Evolutionary conservation across 2,329 filamentous ascomycete genomes (phyloP).

Genomic region (Phaeophleospora eucalypticola): DNA sequence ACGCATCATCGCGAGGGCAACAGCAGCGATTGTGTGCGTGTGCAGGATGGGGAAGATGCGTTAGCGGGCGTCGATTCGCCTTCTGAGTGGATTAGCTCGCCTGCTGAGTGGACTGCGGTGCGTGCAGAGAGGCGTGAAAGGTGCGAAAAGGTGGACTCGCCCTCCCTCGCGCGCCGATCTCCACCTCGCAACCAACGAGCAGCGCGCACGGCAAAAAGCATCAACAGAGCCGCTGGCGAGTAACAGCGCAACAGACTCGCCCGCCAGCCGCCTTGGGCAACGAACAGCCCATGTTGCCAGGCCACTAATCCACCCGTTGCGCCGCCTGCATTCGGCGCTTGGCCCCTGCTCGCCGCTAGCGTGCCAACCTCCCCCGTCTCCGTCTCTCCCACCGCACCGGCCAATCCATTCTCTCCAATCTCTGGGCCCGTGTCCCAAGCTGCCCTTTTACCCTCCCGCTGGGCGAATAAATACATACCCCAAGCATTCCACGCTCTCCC

Average conservation of each 20-base stretch:
- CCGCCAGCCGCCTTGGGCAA: neutral
- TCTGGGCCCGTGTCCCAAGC: neutral
- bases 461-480: constrained; percentile 19
- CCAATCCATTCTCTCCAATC: neutral
- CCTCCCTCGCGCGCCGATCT: neutral
- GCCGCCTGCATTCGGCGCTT: neutral
- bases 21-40: too few species aligned
- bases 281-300: constrained; percentile 1
- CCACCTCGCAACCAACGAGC: constrained; percentile 3
- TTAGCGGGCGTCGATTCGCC: too few species aligned
- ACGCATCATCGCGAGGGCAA: neutral
- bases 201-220: too few species aligned
- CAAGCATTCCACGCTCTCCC: constrained; percentile 18
- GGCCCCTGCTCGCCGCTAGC: constrained; percentile 2
- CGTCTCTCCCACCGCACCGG: too few species aligned
- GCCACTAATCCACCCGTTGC: constrained; percentile 2
- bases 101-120: too few species aligned
- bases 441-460: neutral
- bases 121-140: neutral
- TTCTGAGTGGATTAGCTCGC: too few species aligned
- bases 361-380: constrained; percentile 3
- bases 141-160: neutral
- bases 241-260: too few species aligned
- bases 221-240: neutral
- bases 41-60: too few species aligned